phyloP scores from a whole-genome alignment of 331 rosid species.

The Rhamnella rubrinervis region DNA sequence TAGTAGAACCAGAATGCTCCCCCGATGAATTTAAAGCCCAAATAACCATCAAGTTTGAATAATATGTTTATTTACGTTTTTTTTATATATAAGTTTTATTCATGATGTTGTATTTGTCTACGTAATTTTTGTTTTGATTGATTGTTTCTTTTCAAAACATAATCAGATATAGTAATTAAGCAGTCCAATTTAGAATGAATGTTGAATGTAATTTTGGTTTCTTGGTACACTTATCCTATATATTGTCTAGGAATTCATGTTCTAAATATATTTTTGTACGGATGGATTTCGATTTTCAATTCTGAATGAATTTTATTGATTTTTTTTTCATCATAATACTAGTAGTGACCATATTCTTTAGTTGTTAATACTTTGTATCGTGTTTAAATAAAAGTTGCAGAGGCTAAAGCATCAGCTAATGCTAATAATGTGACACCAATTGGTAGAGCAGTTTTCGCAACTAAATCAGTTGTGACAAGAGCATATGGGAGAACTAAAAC shows the following conservation, averaged over 20 bases:
- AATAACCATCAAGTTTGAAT: constrained; percentile 36
- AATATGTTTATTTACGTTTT: too few species aligned
- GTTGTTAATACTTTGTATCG: neutral
- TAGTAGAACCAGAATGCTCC: constrained; percentile 45
- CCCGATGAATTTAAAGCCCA: constrained; percentile 22
- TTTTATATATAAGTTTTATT: neutral
- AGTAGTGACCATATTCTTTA: neutral
- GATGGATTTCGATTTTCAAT: neutral
- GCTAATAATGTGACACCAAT: constrained; percentile 22
- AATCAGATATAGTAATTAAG: too few species aligned
- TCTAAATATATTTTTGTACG: neutral
- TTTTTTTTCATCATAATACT: neutral
- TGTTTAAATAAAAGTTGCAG: constrained; percentile 26
- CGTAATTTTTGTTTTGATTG: neutral
- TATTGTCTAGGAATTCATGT: too few species aligned
- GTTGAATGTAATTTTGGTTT: too few species aligned
- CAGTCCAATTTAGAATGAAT: too few species aligned
- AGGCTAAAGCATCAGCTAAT: constrained; percentile 24
- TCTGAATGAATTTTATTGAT: neutral
- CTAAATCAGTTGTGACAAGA: constrained; percentile 32
- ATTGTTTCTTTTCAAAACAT: neutral
- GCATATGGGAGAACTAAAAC: constrained; percentile 30
- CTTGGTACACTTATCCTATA: too few species aligned
- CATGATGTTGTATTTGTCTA: neutral
- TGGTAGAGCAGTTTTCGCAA: constrained; percentile 22